Evolutionary conservation across 768 basidiomycete species (phyloP), one percentile per base, ranked within the genome.

Genomic region (Porphyrellus cyaneotinctus): DNA sequence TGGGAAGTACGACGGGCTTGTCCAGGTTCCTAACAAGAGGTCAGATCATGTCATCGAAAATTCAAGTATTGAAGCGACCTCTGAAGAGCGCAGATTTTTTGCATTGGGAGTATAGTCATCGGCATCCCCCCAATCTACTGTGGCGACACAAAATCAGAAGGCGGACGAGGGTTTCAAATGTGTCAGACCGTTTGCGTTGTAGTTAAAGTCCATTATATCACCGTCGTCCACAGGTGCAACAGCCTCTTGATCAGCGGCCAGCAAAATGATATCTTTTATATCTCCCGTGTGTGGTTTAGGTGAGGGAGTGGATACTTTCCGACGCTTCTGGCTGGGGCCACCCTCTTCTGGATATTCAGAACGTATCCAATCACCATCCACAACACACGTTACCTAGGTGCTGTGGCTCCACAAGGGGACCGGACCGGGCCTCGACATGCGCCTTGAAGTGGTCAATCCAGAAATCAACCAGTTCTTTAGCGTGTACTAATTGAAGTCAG

Each of bases 1-100:
- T 79, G 77, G 41, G 89, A 88, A 31, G 72, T 72, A n/a, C 75
- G 81, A 58, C 90, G 88, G n/a, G 77, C 88, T 83, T 88, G 87
- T 28, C 87, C 90, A 43, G 89, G 89, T 72, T 91, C 88, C 90
- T 90, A 60, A 37, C n/a, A 54, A 33, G 12, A 13, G 37, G 42
- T 69, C 37, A 70, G 50, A 41, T 23, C 30, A 26, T 28, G 17
- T 41, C 35, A 26, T 44, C n/a, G 12, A n/a, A 43, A 38, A 23
- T 2, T 11, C 8, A 53, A 42, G 35, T 44, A 49, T 47, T 11
- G 24, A 23, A 43, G 79, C 70, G 84, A 54, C 87, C 75, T 90
- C 86, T 26, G 87, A 88, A 5, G 86, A 79, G 39, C 76, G 75
- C 58, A 70, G 58, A 39, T 70, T 53, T 47, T 47, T 61, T n/a